Base-by-base conservation (phyloP, 1,284 basidiomycete genomes). In the Ganoderma boninense region DNA sequence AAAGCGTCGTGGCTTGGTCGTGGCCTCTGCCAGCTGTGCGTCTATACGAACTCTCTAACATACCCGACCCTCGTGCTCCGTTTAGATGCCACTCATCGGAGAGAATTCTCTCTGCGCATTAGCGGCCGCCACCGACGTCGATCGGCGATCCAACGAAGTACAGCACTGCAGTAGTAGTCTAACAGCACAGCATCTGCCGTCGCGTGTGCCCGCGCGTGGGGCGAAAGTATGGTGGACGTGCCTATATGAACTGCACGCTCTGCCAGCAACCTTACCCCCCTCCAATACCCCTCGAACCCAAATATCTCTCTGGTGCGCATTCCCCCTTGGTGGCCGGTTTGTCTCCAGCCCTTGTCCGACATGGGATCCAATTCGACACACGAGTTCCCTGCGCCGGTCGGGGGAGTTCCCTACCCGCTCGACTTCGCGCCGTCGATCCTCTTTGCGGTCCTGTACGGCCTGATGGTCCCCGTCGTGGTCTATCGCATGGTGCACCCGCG, bases 361-460 rank as follows among this genome's bases (percentile, higher is more conserved):
- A 71, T 67, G 60, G 38, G 32, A 40, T 56, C 66, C 13, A 44
- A 67, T 38, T 42, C 56, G 4, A 66, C 64, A 1, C 60, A 63
- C 35, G 32, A 62, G 20, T 65, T 72, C 20, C 68, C 71, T 13
- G 29, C 68, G 14, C 68, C 63, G 0, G 32, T 69, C 4, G 71
- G 68, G 1, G 71, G 71, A 4, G 64, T 57, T 1, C 71, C 71
- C 8, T n/a, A 66, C 32, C 60, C 54, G 1, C 18, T 65, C 29
- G 71, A 65, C 62, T 60, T 69, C n/a, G 69, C 46, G 4, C 61
- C 54, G 3, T 67, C 68, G 1, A 62, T 68, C n/a, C 44, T 72
- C 6, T 69, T 75, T 26, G 64, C 69, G 8, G n/a, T 71, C 5
- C 67, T 73, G 3, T 74, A 75, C 65, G 75, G 64, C 2, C 20